A percentile compares a stretch with the other conserved stretches of the same genome.
phyloP scores from a whole-genome alignment of 768 basidiomycete genomes.

The Polyporus arcularius region DNA sequence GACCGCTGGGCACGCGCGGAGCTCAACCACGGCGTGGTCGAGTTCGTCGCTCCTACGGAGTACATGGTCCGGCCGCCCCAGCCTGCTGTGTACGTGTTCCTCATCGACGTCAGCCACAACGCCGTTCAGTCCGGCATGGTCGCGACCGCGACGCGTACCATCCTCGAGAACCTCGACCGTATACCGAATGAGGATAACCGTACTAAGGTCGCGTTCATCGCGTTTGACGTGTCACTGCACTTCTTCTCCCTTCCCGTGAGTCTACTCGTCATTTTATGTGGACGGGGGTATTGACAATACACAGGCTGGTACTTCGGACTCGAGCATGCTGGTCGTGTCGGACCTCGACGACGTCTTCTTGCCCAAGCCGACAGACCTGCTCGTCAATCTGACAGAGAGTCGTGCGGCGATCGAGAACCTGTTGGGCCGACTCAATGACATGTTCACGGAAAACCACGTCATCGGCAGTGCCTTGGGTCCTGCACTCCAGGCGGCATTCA shows the following conservation, averaged over 20 bases:
- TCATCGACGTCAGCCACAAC: conserved; percentile 93
- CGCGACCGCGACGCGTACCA: conserved; percentile 94
- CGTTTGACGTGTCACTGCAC: conserved; percentile 89
- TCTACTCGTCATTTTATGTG: neutral
- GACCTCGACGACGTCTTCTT: conserved; percentile 98
- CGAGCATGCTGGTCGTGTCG: conserved; percentile 95
- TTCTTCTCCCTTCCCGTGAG: conserved; percentile 92
- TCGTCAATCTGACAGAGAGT: conserved; percentile 90
- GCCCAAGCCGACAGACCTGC: conserved; percentile 94
- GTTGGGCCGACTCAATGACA: conserved; percentile 83
- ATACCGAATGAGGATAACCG: conserved; percentile 93
- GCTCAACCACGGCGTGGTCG: conserved; percentile 91
- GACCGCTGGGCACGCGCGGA: conserved; percentile 95
- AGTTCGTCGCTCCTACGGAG: conserved; percentile 97
- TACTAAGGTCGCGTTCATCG: conserved; percentile 91
- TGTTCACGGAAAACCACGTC: conserved; percentile 96
- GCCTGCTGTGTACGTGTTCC: conserved; percentile 94
- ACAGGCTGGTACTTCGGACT: conserved; percentile 71
- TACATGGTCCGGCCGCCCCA: conserved; percentile 99
- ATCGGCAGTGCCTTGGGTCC: conserved; percentile 95
- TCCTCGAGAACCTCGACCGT: conserved; percentile 92
- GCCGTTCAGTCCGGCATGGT: conserved; percentile 98
- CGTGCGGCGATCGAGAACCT: conserved; percentile 79
- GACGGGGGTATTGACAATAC: neutral
- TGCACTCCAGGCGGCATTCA: conserved; percentile 93